Base-by-base conservation (phyloP, 164 flowering plant species). In the Brasenia schreberi region DNA sequence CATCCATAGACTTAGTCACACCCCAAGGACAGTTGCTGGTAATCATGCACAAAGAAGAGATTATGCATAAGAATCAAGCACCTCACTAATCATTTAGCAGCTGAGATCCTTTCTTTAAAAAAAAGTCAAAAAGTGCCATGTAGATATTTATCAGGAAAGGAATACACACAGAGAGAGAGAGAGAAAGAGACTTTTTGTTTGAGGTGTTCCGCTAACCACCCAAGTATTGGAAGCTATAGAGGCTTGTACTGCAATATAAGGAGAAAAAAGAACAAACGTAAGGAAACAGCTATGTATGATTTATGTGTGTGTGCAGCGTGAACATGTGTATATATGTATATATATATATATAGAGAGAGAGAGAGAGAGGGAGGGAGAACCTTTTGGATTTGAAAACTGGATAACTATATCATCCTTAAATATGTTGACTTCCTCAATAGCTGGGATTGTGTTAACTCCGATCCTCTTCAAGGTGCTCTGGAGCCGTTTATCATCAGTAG, bases 181-280 rank as follows among this genome's bases (percentile, higher is more conserved):
- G 59, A 69, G 53, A 45, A 5, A 45, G 66, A n/a, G 81, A 84
- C 88, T 81, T 80, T 84, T 90, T 19, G 86, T 87, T 75, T 92
- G 97, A 17, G 96, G 90, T 63, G 92, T 53, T 9, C 96, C 97
- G 70, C 92, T 92, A 64, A 92, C 96, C 74, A 92, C 97, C 97
- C 97, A 92, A 43, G 97, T 92, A 72, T 92, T 92, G 42, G 97
- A 94, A 70, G 85, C 87, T 68, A 89, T 82, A 0, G 96, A 86
- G 0, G 97, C 97, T 85, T 92, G 97, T 71, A 92, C 97, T 92
- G 90, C 43, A 83, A 69, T 18, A 71, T 7, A 60, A 64, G 52
- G 71, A 59, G 56, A 19, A 61, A 61, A 61, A 5, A n/a, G 9
- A 0, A 18, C 4, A n/a, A 61, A 3, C 12, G 10, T 3, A 61